A percentile compares a stretch with the other conserved stretches of the same genome.
Evolutionary conservation across 1,139 yeast species (phyloP).

Genomic region (Debaryomyces psychrophilus): DNA sequence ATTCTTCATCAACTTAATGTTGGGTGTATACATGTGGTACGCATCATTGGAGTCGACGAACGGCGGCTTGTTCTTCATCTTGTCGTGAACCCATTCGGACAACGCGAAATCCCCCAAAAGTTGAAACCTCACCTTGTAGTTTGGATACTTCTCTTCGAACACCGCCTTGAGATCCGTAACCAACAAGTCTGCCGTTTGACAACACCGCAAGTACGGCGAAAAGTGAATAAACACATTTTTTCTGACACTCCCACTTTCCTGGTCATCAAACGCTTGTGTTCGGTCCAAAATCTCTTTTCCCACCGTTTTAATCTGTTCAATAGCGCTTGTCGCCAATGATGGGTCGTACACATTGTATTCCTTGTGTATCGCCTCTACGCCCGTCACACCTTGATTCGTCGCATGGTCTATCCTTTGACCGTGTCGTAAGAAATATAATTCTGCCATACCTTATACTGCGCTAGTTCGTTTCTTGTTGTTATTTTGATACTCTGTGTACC

Average conservation of each 20-base stretch:
- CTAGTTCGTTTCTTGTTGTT: background rate
- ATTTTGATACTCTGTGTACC: background rate
- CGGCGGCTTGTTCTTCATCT: slow-evolving; percentile 49
- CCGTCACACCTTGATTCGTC: slow-evolving; percentile 24
- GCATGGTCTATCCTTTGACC: slow-evolving; percentile 49
- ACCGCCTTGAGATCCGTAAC: slow-evolving; percentile 33
- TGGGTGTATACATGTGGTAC: slow-evolving; percentile 52
- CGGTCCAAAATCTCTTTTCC: slow-evolving; percentile 33
- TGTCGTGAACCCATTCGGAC: slow-evolving; percentile 53
- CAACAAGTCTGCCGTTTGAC: slow-evolving; percentile 49
- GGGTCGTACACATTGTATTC: slow-evolving; percentile 46
- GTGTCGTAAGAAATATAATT: slow-evolving; percentile 50
- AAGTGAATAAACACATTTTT: slow-evolving; percentile 48
- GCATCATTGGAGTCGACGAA: slow-evolving; percentile 50
- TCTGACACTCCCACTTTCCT: slow-evolving; percentile 19
- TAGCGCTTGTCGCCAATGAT: slow-evolving; percentile 36
- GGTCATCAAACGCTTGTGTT: slow-evolving; percentile 29
- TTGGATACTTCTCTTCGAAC: slow-evolving; percentile 30
- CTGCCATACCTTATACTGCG: slow-evolving; percentile 29
- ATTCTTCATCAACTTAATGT: slow-evolving; percentile 41
- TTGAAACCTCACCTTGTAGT: slow-evolving; percentile 42
- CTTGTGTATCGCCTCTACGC: slow-evolving; percentile 31
- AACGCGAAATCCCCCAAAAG: slow-evolving; percentile 51
- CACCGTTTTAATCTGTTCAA: slow-evolving; percentile 32
- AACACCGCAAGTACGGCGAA: slow-evolving; percentile 49